Evolutionary conservation across 2,329 filamentous ascomycete species (phyloP), one percentile per base, ranked within the genome.

Genomic region (Talaromyces sp.): DNA sequence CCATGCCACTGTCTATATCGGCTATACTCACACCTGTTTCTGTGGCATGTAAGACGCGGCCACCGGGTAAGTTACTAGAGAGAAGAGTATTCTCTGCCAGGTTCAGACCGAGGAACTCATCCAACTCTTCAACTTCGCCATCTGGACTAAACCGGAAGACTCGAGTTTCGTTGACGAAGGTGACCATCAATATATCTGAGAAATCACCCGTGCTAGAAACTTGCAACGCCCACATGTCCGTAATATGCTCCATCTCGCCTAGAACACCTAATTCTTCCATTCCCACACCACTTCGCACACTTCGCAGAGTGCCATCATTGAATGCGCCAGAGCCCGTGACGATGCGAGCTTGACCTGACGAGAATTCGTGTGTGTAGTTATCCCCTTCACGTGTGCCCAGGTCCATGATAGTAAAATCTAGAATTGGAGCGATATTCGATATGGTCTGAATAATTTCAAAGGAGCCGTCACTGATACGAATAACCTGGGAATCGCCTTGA

Each of bases 381-480:
- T 94, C 88, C 21, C 87, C 87, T 60, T 89, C 87, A 57, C 90
- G 82, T 65, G 91, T 92, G 0, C 92, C 93, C 81, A 97, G 89
- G 67, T 97, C 94, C 91, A 97, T 96, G 15, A 99, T 85, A 1
- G 89, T 87, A 65, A 99, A 97, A 70, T 99, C 94, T 39, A 97
- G 76, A 41, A 99, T 89, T 0, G 94, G 94, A 0, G 89, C 91
- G 65, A 97, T 90, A 68, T 96, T 99, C 3, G 84, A 78, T 57
- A 95, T 80, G 0, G 84, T 88, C 68, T 96, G 91, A 9, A 94
- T 72, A 4, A 92, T 73, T 50, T 86, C 79, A 60, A 92, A 78
- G 0, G 80, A 81, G 33, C 87, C 78, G 54, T 82, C 80, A 45
- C 77, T 72, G 56, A 91, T 81, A 51, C 78, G 80, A 50, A 94